Evolutionary conservation across 441 rosid genomes (phyloP).

Genomic region (Manihot esculenta): DNA sequence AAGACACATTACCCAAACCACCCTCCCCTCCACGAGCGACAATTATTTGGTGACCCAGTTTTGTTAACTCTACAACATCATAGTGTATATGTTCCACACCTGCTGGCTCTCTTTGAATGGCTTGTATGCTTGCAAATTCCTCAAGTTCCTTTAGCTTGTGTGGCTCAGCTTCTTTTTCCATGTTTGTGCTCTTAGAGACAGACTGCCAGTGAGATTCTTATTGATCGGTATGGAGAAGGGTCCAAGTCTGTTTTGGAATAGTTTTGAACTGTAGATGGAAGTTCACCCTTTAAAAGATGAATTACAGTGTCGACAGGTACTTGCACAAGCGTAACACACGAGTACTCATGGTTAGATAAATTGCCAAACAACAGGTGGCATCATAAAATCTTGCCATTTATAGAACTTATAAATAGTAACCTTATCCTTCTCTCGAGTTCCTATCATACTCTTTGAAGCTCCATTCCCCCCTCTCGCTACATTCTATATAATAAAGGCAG

Average conservation of each 20-base stretch:
- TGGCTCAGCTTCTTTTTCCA: conserved; percentile 27
- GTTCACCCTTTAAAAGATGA: conserved; percentile 76
- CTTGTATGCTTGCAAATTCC: conserved; percentile 22
- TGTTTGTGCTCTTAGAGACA: conserved; percentile 17
- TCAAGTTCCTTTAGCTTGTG: conserved; percentile 11
- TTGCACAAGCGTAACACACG: conserved; percentile 50
- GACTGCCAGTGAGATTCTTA: conserved; percentile 23
- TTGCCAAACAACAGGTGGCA: conserved; percentile 11
- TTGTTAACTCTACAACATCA: conserved; percentile 66
- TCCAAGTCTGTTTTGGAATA: conserved; percentile 46
- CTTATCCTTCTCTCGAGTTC: conserved; percentile 82
- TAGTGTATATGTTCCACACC: conserved; percentile 43
- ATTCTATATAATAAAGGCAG: conserved; percentile 41
- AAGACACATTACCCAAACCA: conserved; percentile 65
- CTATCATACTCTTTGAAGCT: conserved; percentile 74
- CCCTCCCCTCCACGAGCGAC: conserved; percentile 84
- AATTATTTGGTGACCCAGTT: conserved; percentile 57
- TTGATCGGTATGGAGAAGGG: conserved; percentile 53
- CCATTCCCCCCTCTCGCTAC: conserved; percentile 76
- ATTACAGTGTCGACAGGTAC: conserved; percentile 87
- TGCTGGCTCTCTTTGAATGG: conserved; percentile 24
- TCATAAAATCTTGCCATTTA: conserved; percentile 8
- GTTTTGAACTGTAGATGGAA: conserved; percentile 42
- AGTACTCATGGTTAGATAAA: conserved; percentile 2
- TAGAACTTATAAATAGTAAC: conserved; percentile 25